These are phyloP conservation scores for Fusarium pseudonygamai DNA, from an alignment of 2,329 filamentous ascomycete species.

Conservation along the genomic window DNA sequence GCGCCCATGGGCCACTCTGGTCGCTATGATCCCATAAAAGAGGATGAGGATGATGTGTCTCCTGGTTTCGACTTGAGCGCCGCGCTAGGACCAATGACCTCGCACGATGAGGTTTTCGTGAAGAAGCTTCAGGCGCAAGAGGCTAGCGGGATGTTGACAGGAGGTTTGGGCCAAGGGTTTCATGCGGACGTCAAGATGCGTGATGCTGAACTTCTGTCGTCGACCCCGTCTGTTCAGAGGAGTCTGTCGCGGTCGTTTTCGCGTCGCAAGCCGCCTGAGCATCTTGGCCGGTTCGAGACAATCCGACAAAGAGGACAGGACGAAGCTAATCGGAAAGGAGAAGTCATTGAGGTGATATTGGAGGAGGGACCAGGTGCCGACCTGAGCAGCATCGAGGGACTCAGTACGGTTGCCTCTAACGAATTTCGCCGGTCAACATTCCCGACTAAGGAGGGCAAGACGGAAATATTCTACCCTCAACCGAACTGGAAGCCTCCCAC, in stretches of 20 bases:
- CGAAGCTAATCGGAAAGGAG: slow-evolving; percentile 67
- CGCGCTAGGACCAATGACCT: slow-evolving; percentile 56
- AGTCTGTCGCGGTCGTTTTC: slow-evolving; percentile 56
- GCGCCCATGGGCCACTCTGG: slow-evolving; percentile 52
- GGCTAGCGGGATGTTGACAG: slow-evolving; percentile 63
- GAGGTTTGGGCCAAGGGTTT: slow-evolving; percentile 66
- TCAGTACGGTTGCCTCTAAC: slow-evolving; percentile 42
- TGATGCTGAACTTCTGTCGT: slow-evolving; percentile 60
- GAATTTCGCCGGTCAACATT: slow-evolving; percentile 52
- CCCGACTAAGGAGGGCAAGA: slow-evolving; percentile 48
- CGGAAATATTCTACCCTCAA: slow-evolving; percentile 67
- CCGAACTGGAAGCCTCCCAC: slow-evolving; percentile 74
- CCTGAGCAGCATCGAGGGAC: slow-evolving; percentile 61
- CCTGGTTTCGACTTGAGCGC: slow-evolving; percentile 58
- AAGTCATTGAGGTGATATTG: slow-evolving; percentile 68
- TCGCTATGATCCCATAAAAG: slow-evolving; percentile 45
- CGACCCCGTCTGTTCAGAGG: slow-evolving; percentile 44
- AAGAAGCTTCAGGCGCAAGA: slow-evolving; percentile 61
- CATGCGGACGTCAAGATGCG: slow-evolving; percentile 58
- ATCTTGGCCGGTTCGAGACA: slow-evolving; percentile 49
- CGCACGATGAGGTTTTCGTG: slow-evolving; percentile 57
- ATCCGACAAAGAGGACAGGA: slow-evolving; percentile 63
- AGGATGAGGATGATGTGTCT: slow-evolving; percentile 45
- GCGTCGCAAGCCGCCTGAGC: slow-evolving; percentile 40
- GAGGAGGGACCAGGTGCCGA: slow-evolving; percentile 56